Base-by-base conservation (phyloP, 805 yeast species). In the Metschnikowia hibisci region DNA sequence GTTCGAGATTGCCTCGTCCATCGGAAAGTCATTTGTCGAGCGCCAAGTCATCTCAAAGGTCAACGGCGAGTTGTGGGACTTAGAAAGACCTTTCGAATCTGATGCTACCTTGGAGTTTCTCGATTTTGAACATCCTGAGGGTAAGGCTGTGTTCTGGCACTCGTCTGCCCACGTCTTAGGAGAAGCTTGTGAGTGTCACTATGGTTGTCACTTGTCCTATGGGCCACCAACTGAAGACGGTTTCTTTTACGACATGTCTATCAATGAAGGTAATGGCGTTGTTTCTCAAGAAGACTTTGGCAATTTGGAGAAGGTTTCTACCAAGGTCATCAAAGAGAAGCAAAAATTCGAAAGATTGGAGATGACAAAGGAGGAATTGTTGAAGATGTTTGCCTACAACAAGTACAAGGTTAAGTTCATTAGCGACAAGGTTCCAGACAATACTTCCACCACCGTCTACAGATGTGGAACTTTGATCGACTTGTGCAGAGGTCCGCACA, bases 151-250 rank as follows among this genome's bases (percentile, higher is more conserved):
- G 28, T 93, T 93, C 71, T 93, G 99, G 99, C 99, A 93, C 67
- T 93, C 99, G 2, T 85, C 96, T 53, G 99, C 99, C 41, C 99
- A 93, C 69, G 91, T 93, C 43, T 73, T 93, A 56, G 99, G 99
- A 69, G 99, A 93, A 73, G 91, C 97, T 38, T 86, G 96, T 73
- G 99, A 93, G 72, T 84, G 96, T 66, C 93, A 88, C 66, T 74
- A 84, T 64, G 98, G 97, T 54, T 95, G 96, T 52, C 96, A 91
- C 64, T 80, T 93, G 53, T 69, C 74, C 25, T 64, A 67, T 49
- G 99, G 99, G 54, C 99, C 99, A 26, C 99, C 99, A 64, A 91
- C 96, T 47, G 88, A 84, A 43, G 98, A 91, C 52, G 99, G 99
- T 35, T 93, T 93, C 71, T 93, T 91, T 73, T 93, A 93, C 67